Conservation (phyloP, 176 grass and related monocot genomes). For the Triticum timopheevii region DNA sequence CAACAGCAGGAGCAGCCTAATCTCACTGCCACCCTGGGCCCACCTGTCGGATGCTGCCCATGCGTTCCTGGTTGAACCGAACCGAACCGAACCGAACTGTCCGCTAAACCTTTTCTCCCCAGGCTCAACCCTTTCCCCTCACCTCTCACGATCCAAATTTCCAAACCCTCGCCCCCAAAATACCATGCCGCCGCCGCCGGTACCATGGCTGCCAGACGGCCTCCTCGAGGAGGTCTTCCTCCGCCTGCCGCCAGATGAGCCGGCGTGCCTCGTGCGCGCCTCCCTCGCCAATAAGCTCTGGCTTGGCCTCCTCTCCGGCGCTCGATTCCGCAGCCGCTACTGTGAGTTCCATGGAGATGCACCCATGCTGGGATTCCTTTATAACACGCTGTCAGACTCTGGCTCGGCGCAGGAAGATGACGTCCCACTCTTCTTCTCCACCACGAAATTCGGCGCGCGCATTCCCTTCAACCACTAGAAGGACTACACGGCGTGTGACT, state of each 20-base stretch:
- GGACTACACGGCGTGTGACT: neutral
- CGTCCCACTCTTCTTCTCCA: neutral
- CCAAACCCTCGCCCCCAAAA: no score
- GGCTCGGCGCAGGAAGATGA: no score
- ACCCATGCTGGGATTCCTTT: neutral
- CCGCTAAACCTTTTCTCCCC: no score
- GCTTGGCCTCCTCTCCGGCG: neutral
- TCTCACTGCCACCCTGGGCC: no score
- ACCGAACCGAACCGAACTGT: no score
- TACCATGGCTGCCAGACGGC: neutral
- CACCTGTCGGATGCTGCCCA: no score
- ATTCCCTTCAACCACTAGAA: neutral
- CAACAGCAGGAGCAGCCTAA: no score
- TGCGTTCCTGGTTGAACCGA: no score
- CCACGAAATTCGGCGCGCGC: neutral
- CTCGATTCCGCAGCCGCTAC: neutral
- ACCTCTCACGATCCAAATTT: no score
- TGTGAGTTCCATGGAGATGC: neutral
- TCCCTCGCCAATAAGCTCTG: neutral
- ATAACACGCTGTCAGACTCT: no score
- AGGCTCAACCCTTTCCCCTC: no score
- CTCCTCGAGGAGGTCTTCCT: neutral
- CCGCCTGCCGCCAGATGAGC: neutral
- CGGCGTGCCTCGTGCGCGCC: neutral
- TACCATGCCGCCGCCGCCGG: neutral